phyloP scores from a whole-genome alignment of 140 eudicot species.

The Senecio squalidus region DNA sequence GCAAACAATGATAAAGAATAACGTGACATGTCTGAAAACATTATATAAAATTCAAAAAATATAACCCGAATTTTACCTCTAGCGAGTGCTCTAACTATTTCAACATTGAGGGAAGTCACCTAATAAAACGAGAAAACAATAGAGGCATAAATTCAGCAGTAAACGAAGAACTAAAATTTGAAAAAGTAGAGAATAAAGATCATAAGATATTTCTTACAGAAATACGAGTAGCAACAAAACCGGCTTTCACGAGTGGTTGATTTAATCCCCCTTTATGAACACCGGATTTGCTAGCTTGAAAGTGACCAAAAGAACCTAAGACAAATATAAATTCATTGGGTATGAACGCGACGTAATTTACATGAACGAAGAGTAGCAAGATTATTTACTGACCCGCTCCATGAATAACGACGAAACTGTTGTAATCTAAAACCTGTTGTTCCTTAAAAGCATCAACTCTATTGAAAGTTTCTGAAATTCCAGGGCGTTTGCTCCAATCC shows the following conservation, averaged over 20 bases:
- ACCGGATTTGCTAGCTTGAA: constrained; percentile 98
- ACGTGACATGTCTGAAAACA: background rate
- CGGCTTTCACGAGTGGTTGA: constrained; percentile 79
- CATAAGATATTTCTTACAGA: constrained; percentile 47
- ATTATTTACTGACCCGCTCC: constrained; percentile 70
- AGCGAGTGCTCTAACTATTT: constrained; percentile 96
- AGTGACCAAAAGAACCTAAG: constrained; percentile 96
- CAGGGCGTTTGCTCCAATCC: constrained; percentile 97
- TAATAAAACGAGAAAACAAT: constrained; percentile 26
- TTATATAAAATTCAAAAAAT: background rate
- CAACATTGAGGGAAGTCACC: constrained; percentile 92
- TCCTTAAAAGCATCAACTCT: constrained; percentile 37
- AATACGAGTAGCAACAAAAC: constrained; percentile 94
- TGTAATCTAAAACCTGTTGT: constrained; percentile 31
- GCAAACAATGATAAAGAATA: background rate
- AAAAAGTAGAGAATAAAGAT: background rate
- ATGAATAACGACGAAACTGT: constrained; percentile 73
- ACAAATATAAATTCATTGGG: constrained; percentile 6
- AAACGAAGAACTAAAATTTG: background rate
- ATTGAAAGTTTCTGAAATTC: constrained; percentile 28
- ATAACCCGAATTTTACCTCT: constrained; percentile 50
- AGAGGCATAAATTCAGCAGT: background rate
- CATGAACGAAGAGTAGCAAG: background rate
- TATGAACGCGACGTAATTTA: background rate
- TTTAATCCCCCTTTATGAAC: constrained; percentile 85